Base-by-base conservation (phyloP, 2,329 filamentous ascomycete species). In the Lasiodiplodia sp. region DNA sequence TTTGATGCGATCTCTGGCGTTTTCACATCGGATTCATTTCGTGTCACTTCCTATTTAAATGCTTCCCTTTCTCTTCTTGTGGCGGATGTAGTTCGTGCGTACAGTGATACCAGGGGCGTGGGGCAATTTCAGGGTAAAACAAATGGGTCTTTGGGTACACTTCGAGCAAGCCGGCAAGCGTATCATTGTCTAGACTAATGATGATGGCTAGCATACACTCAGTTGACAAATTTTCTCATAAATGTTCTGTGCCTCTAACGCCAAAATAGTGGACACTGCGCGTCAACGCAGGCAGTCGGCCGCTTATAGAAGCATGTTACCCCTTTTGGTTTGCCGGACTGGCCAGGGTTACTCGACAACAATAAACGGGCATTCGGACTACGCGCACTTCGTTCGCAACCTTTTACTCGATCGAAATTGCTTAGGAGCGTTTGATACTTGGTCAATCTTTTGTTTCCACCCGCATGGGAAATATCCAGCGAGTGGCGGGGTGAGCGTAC, bases 71-170 rank as follows among this genome's bases (percentile, higher is more conserved):
- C 25, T 49, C 23, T 64, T 52, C 60, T 37, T 34, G 47, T 12
- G 60, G 47, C 25, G 60, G 60, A 64, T 64, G 28, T 64, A 64
- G 60, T 52, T 64, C 21, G 58, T 63, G 21, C 18, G 47, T 64
- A 64, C 47, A 64, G 60, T 64, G 60, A 64, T 64, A 64, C 60
- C 60, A 64, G 60, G 28, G 58, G 38, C n/a, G 34, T 21, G 51
- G 10, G 25, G 47, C 10, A 21, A 37, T 51, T 52, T 21, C 25
- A 63, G 47, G 60, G 60, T 47, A 64, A 16, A 37, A 64, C 34
- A 52, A 52, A 10, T n/a, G 58, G 57, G 23, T 47, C 31, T 37
- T 37, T 57, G 18, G 25, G 2, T 57, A 12, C 38, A 47, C 16
- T 47, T 18, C 12, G 57, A 57, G 53, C 18, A 58, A 58, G 34